phyloP scores from a whole-genome alignment of 495 filamentous ascomycete genomes.

The Trypethelium eluteriae region DNA sequence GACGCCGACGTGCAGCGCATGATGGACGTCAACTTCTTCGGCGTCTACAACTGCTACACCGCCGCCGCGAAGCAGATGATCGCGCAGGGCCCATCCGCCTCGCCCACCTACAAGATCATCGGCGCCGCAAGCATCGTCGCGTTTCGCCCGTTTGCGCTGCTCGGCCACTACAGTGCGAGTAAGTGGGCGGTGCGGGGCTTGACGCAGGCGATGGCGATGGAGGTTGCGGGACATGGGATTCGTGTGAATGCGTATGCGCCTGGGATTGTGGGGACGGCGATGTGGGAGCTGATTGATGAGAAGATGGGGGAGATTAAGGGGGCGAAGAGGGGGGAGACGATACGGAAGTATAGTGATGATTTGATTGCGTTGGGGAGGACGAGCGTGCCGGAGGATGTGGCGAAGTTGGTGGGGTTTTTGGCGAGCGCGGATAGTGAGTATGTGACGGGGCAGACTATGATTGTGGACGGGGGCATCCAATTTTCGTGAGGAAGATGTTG shows the following conservation, averaged over 20 bases:
- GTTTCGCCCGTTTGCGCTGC: constrained; percentile 45
- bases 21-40: constrained; percentile 49
- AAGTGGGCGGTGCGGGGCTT: constrained; percentile 57
- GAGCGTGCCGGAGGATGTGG: constrained; percentile 52
- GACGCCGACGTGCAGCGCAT: constrained; percentile 44
- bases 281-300: constrained; percentile 55
- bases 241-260: constrained; percentile 58
- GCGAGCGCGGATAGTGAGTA: constrained; percentile 49
- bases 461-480: constrained; percentile 56
- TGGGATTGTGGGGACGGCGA: constrained; percentile 53
- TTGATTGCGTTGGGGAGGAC: constrained; percentile 45
- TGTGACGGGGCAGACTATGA: constrained; percentile 54
- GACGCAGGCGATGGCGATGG: constrained; percentile 51
- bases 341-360: constrained; percentile 40
- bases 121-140: constrained; percentile 44
- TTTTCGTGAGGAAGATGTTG: constrained; percentile 33
- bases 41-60: constrained; percentile 52
- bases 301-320: constrained; percentile 42
- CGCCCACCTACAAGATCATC: constrained; percentile 40
- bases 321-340: constrained; percentile 44
- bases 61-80: constrained; percentile 50
- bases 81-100: constrained; percentile 31
- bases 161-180: constrained; percentile 50
- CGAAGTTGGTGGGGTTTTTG: constrained; percentile 50
- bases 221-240: constrained; percentile 49